Evolutionary conservation across 2,329 filamentous ascomycete genomes (phyloP).

Genomic region (Trichoderma hamatum): DNA sequence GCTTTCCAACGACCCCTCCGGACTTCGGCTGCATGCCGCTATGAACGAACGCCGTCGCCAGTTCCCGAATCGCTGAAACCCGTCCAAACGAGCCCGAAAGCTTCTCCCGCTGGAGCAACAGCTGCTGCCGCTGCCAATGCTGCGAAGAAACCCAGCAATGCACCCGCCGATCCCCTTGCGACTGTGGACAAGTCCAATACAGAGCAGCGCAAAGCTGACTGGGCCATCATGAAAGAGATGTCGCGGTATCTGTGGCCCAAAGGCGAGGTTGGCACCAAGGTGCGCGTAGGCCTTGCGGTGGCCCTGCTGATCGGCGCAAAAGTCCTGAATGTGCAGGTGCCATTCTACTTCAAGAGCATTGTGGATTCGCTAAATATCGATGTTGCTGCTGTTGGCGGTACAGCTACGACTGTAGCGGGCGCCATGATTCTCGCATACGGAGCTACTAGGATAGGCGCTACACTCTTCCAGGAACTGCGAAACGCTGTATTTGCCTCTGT

Average conservation of each 20-base stretch:
- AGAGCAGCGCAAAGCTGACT: conserved; percentile 94
- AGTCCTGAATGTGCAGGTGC: conserved; percentile 94
- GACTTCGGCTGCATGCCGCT: conserved; percentile 38
- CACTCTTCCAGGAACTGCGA: conserved; percentile 87
- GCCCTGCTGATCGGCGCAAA: conserved; percentile 85
- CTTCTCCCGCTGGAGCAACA: conserved; percentile 7
- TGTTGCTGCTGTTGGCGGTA: conserved; percentile 81
- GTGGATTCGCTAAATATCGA: conserved; percentile 98
- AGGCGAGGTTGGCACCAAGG: conserved; percentile 70
- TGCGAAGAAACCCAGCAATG: conserved; percentile 33
- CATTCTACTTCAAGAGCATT: conserved; percentile 98
- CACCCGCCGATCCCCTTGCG: conserved; percentile 40
- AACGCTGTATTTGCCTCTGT: conserved; percentile 98
- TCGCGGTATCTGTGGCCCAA: conserved; percentile 94
- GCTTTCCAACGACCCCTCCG: conserved; percentile 37
- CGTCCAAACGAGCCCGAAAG: conserved; percentile 28
- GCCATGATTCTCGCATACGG: conserved; percentile 95
- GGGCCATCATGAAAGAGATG: conserved; percentile 99
- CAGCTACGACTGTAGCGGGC: conserved; percentile 84
- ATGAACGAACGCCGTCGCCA: conserved; percentile 33
- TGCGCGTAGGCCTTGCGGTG: conserved; percentile 84
- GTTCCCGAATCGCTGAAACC: conserved; percentile 29
- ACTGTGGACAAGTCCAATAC: conserved; percentile 59
- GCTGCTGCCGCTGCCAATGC: background rate
- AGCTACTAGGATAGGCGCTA: conserved; percentile 82